These are phyloP conservation scores for Aspergillus biplanus DNA, from an alignment of 495 filamentous ascomycete species.

Conservation along the genomic window DNA sequence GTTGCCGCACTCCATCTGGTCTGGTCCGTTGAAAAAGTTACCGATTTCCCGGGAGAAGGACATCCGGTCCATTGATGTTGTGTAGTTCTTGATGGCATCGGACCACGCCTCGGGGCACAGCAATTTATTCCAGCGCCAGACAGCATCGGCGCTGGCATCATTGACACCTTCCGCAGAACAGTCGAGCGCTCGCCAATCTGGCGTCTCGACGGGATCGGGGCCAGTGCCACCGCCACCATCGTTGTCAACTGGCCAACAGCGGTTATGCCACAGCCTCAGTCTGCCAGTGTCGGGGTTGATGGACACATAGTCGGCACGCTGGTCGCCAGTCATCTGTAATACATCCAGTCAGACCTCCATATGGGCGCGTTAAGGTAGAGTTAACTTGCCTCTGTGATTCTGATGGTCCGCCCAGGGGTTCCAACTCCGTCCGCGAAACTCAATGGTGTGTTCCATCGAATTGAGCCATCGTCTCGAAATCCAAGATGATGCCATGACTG, in stretches of 20 bases:
- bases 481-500: conserved; percentile 3
- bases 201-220: background rate
- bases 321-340: background rate
- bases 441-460: conserved; percentile 5
- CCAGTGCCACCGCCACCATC: background rate
- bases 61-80: background rate
- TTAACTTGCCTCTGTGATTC: background rate
- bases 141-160: background rate
- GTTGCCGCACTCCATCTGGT: background rate
- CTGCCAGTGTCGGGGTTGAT: conserved; percentile 2
- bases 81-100: background rate
- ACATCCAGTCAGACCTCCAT: too few relatives aligned
- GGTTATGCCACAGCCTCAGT: conserved; percentile 1
- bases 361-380: background rate
- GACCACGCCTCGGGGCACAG: background rate
- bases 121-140: background rate
- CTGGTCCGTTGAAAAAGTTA: background rate
- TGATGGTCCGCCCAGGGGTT: conserved; percentile 3
- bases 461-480: conserved; percentile 4
- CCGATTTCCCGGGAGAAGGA: background rate
- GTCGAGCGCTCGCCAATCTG: background rate
- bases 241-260: background rate
- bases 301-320: conserved; percentile 3
- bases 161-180: background rate
- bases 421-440: conserved; percentile 11